A percentile compares a stretch with the other conserved stretches of the same genome.
Conservation (phyloP, 2,329 filamentous ascomycete species). For the Aspergillus pseudonomiae region DNA sequence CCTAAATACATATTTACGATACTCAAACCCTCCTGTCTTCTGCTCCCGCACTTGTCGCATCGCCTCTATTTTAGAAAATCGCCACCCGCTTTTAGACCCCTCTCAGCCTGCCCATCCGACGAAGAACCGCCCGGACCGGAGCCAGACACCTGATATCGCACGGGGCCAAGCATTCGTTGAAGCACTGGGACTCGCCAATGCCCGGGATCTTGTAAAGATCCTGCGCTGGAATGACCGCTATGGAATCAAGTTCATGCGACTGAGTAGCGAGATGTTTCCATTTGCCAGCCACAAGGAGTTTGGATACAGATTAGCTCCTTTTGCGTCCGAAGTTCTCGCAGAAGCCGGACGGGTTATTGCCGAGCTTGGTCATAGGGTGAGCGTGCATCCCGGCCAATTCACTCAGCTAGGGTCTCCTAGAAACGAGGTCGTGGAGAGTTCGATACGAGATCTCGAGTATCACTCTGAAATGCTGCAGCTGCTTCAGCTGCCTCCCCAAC, state of each 20-base stretch:
- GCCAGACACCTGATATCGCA: slow-evolving; percentile 65
- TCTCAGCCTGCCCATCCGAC: slow-evolving; percentile 75
- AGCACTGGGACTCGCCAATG: slow-evolving; percentile 77
- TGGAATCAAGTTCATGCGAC: slow-evolving; percentile 85
- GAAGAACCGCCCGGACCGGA: slow-evolving; percentile 83
- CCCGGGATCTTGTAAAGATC: slow-evolving; percentile 81
- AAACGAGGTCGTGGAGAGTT: slow-evolving; percentile 72
- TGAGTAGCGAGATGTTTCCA: slow-evolving; percentile 96
- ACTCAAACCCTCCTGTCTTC: slow-evolving; percentile 81
- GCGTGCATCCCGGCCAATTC: slow-evolving; percentile 89
- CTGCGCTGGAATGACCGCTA: slow-evolving; percentile 90
- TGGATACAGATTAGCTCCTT: slow-evolving; percentile 81
- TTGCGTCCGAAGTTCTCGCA: slow-evolving; percentile 75
- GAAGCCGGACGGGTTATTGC: slow-evolving; percentile 77
- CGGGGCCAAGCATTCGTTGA: slow-evolving; percentile 76
- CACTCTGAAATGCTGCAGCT: slow-evolving; percentile 83
- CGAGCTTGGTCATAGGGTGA: slow-evolving; percentile 79
- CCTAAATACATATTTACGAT: slow-evolving; percentile 86
- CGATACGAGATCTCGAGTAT: slow-evolving; percentile 81
- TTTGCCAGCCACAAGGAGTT: slow-evolving; percentile 88
- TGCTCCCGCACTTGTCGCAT: slow-evolving; percentile 90
- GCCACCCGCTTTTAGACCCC: slow-evolving; percentile 77
- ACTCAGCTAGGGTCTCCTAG: slow-evolving; percentile 88
- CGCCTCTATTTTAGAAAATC: slow-evolving; percentile 84
- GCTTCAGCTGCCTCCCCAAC: slow-evolving; percentile 74